These are phyloP conservation scores for Thraustochytrium sp. DNA, from an alignment of 352 stramenopile species.

Conservation along the genomic window DNA sequence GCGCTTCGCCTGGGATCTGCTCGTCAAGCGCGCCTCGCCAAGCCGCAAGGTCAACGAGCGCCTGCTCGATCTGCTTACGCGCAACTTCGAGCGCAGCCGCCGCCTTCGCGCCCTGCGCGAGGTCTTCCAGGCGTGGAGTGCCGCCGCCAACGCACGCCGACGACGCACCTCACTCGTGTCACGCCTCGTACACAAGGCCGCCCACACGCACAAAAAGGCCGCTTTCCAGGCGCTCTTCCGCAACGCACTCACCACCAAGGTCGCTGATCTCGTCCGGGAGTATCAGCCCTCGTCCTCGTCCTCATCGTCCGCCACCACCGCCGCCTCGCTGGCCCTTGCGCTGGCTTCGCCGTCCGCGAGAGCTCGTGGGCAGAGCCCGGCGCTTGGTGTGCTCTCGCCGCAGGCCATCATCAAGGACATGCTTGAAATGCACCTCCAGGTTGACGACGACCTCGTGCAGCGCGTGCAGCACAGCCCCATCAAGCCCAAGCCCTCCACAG, in stretches of 20 bases:
- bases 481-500: neutral
- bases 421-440: neutral
- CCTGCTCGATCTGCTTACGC: neutral
- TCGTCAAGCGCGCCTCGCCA: neutral
- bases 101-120: neutral
- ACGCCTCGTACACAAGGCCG: neutral
- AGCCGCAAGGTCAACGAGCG: neutral
- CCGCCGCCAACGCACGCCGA: neutral
- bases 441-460: neutral
- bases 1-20: neutral
- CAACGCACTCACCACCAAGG: neutral
- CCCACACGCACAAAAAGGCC: neutral
- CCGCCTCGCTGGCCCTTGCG: no score
- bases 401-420: neutral
- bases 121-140: neutral
- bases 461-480: neutral
- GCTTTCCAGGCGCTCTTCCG: conserved; percentile 7
- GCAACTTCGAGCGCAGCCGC: conserved; percentile 14
- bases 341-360: no score
- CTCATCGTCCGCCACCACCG: no score
- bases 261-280: neutral
- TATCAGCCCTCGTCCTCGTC: neutral
- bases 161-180: neutral
- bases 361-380: neutral
- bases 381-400: neutral